A percentile compares a stretch with the other conserved stretches of the same genome.
Evolutionary conservation across 495 filamentous ascomycete genomes (phyloP).

Genomic region (Niebla homalea): DNA sequence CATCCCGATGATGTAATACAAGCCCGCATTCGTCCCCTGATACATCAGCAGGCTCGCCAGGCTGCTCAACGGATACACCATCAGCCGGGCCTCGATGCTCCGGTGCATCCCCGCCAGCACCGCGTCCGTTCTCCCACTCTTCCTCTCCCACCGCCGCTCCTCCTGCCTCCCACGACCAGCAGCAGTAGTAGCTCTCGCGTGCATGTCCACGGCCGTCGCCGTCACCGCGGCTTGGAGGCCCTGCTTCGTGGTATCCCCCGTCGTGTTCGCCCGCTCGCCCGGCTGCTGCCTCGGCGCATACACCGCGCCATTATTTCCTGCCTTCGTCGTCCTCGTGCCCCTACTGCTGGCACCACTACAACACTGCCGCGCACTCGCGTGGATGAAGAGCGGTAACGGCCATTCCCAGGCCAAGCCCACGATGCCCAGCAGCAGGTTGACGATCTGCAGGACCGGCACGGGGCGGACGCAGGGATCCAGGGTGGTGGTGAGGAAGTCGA

Average conservation of each 20-base stretch:
- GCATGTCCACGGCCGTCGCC: background rate
- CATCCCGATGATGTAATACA: constrained; percentile 86
- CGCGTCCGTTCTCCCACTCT: background rate
- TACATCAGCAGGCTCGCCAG: constrained; percentile 68
- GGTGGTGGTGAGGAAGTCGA: constrained; percentile 89
- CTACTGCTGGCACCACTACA: background rate
- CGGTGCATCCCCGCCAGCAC: constrained; percentile 49
- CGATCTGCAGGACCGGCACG: constrained; percentile 75
- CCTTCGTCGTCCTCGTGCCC: background rate
- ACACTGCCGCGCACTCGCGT: constrained; percentile 19
- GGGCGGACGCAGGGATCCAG: constrained; percentile 78
- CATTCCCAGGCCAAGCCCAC: constrained; percentile 80
- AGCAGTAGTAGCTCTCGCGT: background rate
- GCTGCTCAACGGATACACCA: constrained; percentile 70
- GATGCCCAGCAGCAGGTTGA: constrained; percentile 88
- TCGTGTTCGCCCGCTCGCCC: background rate
- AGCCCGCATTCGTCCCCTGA: constrained; percentile 79
- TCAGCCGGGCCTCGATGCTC: constrained; percentile 73
- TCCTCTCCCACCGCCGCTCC: background rate
- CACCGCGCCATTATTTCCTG: background rate
- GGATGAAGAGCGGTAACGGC: constrained; percentile 48
- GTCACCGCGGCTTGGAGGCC: background rate
- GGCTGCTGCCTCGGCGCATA: background rate
- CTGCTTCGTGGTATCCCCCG: background rate
- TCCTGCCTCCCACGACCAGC: background rate